A percentile compares a stretch with the other conserved stretches of the same genome.
These are phyloP conservation scores for Aphanocladium album DNA, from an alignment of 2,329 filamentous ascomycete genomes.

Conservation along the genomic window DNA sequence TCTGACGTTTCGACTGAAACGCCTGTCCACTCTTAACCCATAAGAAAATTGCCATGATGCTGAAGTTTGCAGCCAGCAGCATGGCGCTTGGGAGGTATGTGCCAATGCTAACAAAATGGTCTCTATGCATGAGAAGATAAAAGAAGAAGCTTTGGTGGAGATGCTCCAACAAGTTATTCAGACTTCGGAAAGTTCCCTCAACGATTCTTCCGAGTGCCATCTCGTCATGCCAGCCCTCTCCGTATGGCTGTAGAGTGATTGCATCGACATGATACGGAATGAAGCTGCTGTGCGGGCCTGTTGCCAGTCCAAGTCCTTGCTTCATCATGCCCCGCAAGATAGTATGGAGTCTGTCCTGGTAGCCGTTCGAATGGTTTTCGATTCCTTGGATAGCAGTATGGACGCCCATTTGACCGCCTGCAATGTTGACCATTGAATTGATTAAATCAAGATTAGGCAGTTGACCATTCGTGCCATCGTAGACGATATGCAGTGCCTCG, in stretches of 20 bases:
- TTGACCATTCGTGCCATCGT: conserved; percentile 94
- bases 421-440: conserved; percentile 87
- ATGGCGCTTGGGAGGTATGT: conserved; percentile 98
- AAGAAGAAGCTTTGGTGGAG: conserved; percentile 99
- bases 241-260: conserved; percentile 84
- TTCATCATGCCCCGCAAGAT: conserved; percentile 91
- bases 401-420: conserved; percentile 88
- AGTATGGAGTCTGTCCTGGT: conserved; percentile 75
- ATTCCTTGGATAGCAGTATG: conserved; percentile 79
- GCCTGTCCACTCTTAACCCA: conserved; percentile 76
- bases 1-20: conserved; percentile 21
- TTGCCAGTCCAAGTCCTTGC: conserved; percentile 82
- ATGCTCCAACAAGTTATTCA: conserved; percentile 96
- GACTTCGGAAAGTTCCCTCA: conserved; percentile 83
- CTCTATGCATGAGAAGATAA: conserved; percentile 86
- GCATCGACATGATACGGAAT: conserved; percentile 98
- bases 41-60: conserved; percentile 88
- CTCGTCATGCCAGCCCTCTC: conserved; percentile 93
- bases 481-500: conserved; percentile 82
- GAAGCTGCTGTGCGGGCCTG: conserved; percentile 89
- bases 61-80: conserved; percentile 90
- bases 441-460: conserved; percentile 93
- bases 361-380: conserved; percentile 75
- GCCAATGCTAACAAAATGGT: conserved; percentile 94
- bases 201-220: conserved; percentile 89